Evolutionary conservation across 2,329 filamentous ascomycete species (phyloP).

Genomic region (Xylariaceae sp.): DNA sequence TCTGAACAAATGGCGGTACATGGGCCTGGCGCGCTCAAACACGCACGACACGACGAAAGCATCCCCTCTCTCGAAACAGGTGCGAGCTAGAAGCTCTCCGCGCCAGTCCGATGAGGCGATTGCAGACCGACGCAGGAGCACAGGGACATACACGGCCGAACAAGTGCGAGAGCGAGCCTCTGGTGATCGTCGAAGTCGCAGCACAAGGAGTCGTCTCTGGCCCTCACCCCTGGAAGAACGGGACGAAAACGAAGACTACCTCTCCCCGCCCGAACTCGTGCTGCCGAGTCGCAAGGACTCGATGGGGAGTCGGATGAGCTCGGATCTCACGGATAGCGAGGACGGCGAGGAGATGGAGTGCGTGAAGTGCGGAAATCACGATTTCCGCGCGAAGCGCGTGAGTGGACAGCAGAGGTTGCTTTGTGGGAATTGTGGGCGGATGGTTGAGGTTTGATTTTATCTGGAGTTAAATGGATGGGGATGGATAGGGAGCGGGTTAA

Average conservation of each 20-base stretch:
- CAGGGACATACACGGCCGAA: conserved; percentile 9
- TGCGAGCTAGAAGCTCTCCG: conserved; percentile 15
- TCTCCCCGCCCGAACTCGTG: conserved; percentile 15
- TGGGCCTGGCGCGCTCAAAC: conserved; percentile 12
- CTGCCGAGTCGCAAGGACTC: conserved; percentile 34
- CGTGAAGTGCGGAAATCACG: conserved; percentile 52
- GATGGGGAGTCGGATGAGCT: conserved; percentile 52
- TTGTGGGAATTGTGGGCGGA: conserved; percentile 52
- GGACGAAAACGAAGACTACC: conserved; percentile 14
- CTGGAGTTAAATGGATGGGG: background rate
- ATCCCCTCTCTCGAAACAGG: conserved; percentile 10
- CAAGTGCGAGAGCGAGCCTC: background rate
- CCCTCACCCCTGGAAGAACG: conserved; percentile 15
- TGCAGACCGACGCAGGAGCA: conserved; percentile 21
- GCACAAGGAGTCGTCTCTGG: conserved; percentile 14
- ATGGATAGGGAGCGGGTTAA: too few species aligned
- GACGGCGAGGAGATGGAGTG: conserved; percentile 49
- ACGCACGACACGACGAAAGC: background rate
- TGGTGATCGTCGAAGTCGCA: conserved; percentile 23
- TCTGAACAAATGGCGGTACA: conserved; percentile 47
- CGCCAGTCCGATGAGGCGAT: conserved; percentile 10
- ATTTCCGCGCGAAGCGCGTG: conserved; percentile 57
- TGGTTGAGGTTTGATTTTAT: conserved; percentile 15
- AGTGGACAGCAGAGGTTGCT: conserved; percentile 51
- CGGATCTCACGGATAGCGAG: conserved; percentile 42